These are phyloP conservation scores for Fraxinus dipetala DNA, from an alignment of 305 asterid genomes.

Conservation along the genomic window DNA sequence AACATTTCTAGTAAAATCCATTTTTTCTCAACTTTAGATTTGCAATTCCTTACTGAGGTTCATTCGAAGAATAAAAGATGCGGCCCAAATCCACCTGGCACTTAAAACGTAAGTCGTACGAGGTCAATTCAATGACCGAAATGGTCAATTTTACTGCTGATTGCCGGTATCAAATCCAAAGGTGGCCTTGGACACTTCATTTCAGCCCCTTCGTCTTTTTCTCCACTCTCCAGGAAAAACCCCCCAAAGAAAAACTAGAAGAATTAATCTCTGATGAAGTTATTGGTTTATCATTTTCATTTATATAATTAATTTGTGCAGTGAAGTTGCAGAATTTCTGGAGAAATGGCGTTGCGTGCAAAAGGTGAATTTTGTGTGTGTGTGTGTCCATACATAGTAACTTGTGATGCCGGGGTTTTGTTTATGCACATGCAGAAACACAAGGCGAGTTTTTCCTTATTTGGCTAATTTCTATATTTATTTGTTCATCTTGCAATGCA, in stretches of 20 bases:
- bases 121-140: background rate
- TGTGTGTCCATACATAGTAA: background rate
- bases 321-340: background rate
- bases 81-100: background rate
- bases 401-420: background rate
- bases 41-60: background rate
- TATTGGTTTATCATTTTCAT: background rate
- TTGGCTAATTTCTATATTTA: background rate
- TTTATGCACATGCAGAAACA: background rate
- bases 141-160: background rate
- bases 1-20: no score
- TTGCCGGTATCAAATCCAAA: background rate
- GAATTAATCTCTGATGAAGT: background rate
- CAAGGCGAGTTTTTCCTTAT: background rate
- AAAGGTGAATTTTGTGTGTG: constrained; percentile 32
- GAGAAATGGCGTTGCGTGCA: constrained; percentile 40
- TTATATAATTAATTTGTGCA: background rate
- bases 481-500: background rate
- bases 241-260: background rate
- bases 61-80: background rate
- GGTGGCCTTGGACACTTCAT: background rate
- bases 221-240: background rate
- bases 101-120: background rate
- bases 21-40: background rate
- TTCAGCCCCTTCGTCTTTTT: background rate